Percentiles rank a stretch among this genome's conserved stretches.
Evolutionary conservation across 306 rosid genomes (phyloP).

Genomic region (Argentina anserina): DNA sequence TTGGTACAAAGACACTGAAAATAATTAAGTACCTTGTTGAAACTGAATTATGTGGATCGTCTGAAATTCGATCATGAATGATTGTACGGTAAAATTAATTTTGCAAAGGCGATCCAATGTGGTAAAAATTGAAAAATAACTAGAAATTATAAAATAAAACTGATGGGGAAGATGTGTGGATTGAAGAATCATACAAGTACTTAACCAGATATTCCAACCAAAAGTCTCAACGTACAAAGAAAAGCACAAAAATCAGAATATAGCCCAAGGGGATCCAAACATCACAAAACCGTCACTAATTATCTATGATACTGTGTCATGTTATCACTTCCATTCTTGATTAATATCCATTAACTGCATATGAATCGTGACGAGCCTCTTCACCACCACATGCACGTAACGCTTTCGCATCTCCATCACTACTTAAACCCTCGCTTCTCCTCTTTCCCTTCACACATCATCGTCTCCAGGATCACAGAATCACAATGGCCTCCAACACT

Average conservation of each 20-base stretch:
- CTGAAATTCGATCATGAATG: background rate
- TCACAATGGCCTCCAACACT: background rate
- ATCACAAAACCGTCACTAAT: background rate
- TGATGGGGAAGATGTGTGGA: background rate
- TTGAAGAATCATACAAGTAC: background rate
- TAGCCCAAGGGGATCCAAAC: too few species aligned
- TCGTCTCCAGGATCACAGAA: background rate
- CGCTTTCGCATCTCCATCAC: background rate
- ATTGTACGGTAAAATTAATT: background rate
- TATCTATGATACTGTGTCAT: background rate
- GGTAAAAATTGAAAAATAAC: background rate
- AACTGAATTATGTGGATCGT: background rate
- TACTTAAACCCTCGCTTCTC: background rate
- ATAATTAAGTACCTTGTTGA: too few species aligned
- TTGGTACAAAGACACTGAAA: background rate
- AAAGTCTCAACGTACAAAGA: background rate
- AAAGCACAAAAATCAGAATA: background rate
- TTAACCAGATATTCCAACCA: background rate
- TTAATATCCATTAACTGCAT: background rate
- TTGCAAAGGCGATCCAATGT: background rate
- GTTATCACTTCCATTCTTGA: background rate
- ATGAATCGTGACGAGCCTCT: background rate
- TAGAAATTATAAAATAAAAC: background rate
- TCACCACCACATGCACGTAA: background rate
- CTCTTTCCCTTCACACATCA: background rate